phyloP scores from a whole-genome alignment of 805 yeast genomes.

The Wickerhamomyces mucosus region DNA sequence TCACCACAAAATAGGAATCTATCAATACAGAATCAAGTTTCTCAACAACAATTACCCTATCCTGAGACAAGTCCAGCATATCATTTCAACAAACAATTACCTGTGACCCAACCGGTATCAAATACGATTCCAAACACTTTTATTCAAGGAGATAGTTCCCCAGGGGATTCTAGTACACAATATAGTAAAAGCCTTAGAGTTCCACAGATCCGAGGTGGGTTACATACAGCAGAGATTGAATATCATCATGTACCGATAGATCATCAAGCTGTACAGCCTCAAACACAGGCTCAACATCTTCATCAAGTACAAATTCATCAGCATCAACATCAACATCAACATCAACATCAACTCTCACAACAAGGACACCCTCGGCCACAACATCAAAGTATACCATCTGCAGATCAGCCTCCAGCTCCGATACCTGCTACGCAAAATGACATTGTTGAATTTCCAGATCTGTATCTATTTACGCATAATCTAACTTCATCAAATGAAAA shows the following conservation, averaged over 20 bases:
- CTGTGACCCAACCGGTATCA: too few species aligned
- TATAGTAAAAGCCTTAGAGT: too few species aligned
- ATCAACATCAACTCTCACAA: slow-evolving; percentile 1
- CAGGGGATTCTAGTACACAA: too few species aligned
- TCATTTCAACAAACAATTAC: too few species aligned
- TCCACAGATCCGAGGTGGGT: too few species aligned
- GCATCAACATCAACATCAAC: slow-evolving; percentile 1
- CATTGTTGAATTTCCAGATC: slow-evolving; percentile 18
- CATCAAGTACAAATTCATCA: slow-evolving; percentile 2
- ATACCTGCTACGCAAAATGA: slow-evolving; percentile 3
- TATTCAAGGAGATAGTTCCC: too few species aligned
- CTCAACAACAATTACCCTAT: too few species aligned
- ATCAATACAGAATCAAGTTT: too few species aligned
- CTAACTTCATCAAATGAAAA: slow-evolving; percentile 11
- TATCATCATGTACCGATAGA: too few species aligned
- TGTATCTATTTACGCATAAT: slow-evolving; percentile 19
- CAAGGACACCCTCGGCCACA: slow-evolving; percentile 2
- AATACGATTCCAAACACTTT: too few species aligned
- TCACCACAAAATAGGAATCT: slow-evolving; percentile 1
- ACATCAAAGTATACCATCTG: neutral
- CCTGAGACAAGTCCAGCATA: too few species aligned
- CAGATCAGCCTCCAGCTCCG: slow-evolving; percentile 1
- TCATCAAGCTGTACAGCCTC: neutral
- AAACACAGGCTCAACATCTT: neutral
- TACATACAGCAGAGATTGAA: too few species aligned